Evolutionary conservation across 768 basidiomycete genomes (phyloP).

Genomic region (Rossbeevera mucosa): DNA sequence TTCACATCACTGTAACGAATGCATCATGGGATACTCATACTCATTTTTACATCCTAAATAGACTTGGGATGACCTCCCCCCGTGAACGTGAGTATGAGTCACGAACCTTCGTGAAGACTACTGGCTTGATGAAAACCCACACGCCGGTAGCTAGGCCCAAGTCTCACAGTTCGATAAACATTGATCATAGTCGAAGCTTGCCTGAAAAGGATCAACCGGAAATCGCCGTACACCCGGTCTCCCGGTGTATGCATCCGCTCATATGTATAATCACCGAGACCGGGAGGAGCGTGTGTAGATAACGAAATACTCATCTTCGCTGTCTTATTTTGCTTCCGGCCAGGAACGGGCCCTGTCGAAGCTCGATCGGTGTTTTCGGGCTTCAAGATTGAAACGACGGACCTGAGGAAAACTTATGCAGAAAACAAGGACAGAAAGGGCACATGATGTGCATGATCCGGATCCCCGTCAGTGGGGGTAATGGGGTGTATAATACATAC

Average conservation of each 20-base stretch:
- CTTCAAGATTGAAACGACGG: neutral
- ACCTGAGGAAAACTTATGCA: too few relatives aligned
- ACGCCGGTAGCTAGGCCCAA: neutral
- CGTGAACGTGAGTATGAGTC: neutral
- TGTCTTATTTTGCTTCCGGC: neutral
- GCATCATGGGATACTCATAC: neutral
- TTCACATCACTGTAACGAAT: neutral
- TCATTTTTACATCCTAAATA: neutral
- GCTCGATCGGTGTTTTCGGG: neutral
- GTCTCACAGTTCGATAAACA: neutral
- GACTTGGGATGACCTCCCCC: neutral
- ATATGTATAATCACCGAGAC: neutral
- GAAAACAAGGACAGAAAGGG: neutral
- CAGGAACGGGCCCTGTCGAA: neutral
- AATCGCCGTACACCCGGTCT: neutral
- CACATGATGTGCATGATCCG: neutral
- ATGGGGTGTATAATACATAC: too few relatives aligned
- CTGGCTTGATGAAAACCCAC: too few relatives aligned
- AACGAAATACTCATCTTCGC: neutral
- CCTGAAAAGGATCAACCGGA: neutral
- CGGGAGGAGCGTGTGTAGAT: neutral
- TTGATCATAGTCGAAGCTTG: too few relatives aligned
- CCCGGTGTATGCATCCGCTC: neutral
- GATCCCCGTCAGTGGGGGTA: neutral
- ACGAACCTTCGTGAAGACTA: too few relatives aligned